Evolutionary conservation across 768 basidiomycete species (phyloP).

Genomic region (Gloeopeniophorella convolvens): DNA sequence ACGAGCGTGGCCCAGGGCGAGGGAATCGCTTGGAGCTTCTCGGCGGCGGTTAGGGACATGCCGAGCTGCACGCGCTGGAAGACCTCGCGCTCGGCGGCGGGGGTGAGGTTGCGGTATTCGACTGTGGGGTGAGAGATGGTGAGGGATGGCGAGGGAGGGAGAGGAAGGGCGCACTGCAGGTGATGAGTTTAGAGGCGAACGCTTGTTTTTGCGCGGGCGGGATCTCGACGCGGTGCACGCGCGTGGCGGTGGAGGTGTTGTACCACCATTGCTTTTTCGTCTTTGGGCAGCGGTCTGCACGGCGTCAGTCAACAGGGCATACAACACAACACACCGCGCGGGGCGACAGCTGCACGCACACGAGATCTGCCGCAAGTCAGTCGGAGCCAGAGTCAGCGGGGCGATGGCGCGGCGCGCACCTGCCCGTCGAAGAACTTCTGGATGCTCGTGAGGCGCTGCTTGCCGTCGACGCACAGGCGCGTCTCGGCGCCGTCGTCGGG

Average conservation of each 20-base stretch:
- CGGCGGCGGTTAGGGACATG: slow-evolving; percentile 64
- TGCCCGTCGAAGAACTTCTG: slow-evolving; percentile 66
- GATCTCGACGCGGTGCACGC: slow-evolving; percentile 40
- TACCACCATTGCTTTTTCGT: slow-evolving; percentile 62
- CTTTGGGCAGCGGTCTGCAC: slow-evolving; percentile 46
- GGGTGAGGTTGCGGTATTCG: slow-evolving; percentile 54
- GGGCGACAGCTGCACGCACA: too few species aligned
- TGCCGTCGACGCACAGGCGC: slow-evolving; percentile 66
- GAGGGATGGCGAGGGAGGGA: background rate
- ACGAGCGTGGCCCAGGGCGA: slow-evolving; percentile 70
- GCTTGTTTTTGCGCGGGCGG: slow-evolving; percentile 43
- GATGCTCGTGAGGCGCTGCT: slow-evolving; percentile 74
- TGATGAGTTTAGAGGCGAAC: slow-evolving; percentile 51
- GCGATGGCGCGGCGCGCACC: slow-evolving; percentile 32
- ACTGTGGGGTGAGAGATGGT: slow-evolving; percentile 42
- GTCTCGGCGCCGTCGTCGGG: slow-evolving; percentile 35
- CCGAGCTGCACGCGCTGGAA: slow-evolving; percentile 81
- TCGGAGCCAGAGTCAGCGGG: background rate
- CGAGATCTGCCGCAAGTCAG: slow-evolving; percentile 38
- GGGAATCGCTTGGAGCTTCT: slow-evolving; percentile 74
- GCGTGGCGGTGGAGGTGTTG: slow-evolving; percentile 43
- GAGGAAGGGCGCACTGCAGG: slow-evolving; percentile 42
- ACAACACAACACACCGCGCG: too few species aligned
- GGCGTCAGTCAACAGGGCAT: too few species aligned
- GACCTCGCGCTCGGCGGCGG: slow-evolving; percentile 64